Conservation (phyloP, 2,329 filamentous ascomycete species). For the Tetracladium maxilliforme region DNA sequence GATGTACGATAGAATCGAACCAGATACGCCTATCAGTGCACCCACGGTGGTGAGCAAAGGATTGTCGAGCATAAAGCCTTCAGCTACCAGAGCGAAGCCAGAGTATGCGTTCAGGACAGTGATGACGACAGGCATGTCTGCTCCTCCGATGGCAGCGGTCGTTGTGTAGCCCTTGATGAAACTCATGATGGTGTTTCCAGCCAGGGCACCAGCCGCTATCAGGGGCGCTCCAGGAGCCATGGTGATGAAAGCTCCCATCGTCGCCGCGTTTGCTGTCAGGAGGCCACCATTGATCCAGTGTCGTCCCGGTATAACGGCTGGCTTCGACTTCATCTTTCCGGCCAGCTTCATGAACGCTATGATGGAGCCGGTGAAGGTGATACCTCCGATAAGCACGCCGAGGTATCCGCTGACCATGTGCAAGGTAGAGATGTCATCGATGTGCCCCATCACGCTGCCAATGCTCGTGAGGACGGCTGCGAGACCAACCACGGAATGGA, state of each 20-base stretch:
- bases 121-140: slow-evolving; percentile 87
- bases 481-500: slow-evolving; percentile 82
- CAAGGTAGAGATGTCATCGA: slow-evolving; percentile 56
- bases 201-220: slow-evolving; percentile 65
- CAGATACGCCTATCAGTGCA: slow-evolving; percentile 75
- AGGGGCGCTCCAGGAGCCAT: slow-evolving; percentile 67
- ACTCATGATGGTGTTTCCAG: slow-evolving; percentile 61
- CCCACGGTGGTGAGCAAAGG: slow-evolving; percentile 74
- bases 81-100: slow-evolving; percentile 77
- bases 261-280: slow-evolving; percentile 62
- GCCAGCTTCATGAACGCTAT: slow-evolving; percentile 82
- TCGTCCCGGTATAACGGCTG: slow-evolving; percentile 56
- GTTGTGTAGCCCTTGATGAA: slow-evolving; percentile 83
- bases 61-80: slow-evolving; percentile 86
- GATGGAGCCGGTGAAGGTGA: slow-evolving; percentile 84
- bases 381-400: slow-evolving; percentile 72
- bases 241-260: slow-evolving; percentile 71
- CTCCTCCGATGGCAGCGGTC: slow-evolving; percentile 79
- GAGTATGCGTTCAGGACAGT: slow-evolving; percentile 85
- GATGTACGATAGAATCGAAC: slow-evolving; percentile 79
- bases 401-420: slow-evolving; percentile 80
- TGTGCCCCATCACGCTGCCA: slow-evolving; percentile 66
- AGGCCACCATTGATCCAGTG: slow-evolving; percentile 64
- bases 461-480: slow-evolving; percentile 81
- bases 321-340: slow-evolving; percentile 67